Conservation (phyloP, 2,329 filamentous ascomycete species). For the Neopestalotiopsis sp. region DNA sequence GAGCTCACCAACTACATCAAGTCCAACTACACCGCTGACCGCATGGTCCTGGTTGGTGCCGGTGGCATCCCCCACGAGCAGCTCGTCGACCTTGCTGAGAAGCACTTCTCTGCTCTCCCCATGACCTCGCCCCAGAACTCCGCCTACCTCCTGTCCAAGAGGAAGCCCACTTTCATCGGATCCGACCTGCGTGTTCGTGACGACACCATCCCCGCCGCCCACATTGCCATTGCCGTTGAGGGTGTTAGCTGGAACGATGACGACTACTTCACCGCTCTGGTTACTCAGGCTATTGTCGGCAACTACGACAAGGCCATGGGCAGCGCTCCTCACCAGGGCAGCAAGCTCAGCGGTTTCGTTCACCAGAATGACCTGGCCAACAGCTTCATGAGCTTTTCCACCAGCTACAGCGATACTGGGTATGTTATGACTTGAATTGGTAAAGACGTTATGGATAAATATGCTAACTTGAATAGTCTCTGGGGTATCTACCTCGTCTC, state of each 20-base stretch:
- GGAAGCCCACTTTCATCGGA: constrained; percentile 92
- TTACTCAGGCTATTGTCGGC: constrained; percentile 97
- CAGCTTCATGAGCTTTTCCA: constrained; percentile 99
- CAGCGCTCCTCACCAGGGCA: constrained; percentile 94
- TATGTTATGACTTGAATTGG: constrained; percentile 53
- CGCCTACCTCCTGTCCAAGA: constrained; percentile 79
- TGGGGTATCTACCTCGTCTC: constrained; percentile 99
- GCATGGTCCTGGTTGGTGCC: constrained; percentile 97
- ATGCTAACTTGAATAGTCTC: constrained; percentile 66
- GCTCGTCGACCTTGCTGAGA: constrained; percentile 94
- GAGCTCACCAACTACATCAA: constrained; percentile 97
- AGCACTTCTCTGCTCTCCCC: constrained; percentile 87
- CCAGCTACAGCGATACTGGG: constrained; percentile 99
- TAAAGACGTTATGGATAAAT: neutral
- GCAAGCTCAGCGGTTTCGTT: constrained; percentile 95
- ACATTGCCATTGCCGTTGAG: constrained; percentile 98
- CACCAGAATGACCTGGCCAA: constrained; percentile 96
- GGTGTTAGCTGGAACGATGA: constrained; percentile 99
- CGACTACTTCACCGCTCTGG: constrained; percentile 97
- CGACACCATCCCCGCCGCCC: constrained; percentile 93
- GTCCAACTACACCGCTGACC: constrained; percentile 99
- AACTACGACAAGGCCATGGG: constrained; percentile 99
- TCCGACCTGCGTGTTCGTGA: constrained; percentile 96
- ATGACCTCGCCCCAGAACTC: constrained; percentile 75
- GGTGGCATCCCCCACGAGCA: constrained; percentile 93